Percentiles rank a stretch among this genome's conserved stretches.
These are phyloP conservation scores for Leptosphaerulina australis DNA, from an alignment of 2,329 filamentous ascomycete genomes.

Conservation along the genomic window DNA sequence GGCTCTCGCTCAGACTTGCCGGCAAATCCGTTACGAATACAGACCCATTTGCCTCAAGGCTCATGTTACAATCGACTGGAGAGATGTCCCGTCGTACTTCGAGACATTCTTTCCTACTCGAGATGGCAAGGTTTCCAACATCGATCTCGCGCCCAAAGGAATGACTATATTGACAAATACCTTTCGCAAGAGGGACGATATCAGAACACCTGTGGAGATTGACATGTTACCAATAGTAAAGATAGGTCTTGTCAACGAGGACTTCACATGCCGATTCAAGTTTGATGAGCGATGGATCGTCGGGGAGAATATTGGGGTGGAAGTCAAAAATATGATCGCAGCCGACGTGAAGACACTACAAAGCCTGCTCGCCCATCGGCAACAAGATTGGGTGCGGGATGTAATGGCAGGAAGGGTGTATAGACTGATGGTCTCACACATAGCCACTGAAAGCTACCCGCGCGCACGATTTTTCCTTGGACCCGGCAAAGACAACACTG, in stretches of 20 bases:
- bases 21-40: constrained; percentile 3
- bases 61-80: constrained; percentile 6
- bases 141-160: not conserved
- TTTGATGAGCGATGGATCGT: not conserved
- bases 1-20: not conserved
- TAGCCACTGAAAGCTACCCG: not conserved
- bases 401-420: not conserved
- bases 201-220: not conserved
- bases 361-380: not conserved
- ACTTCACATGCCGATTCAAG: not conserved
- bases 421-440: not conserved
- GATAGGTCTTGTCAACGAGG: not conserved
- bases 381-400: not conserved
- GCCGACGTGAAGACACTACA: not conserved
- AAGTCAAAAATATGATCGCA: not conserved
- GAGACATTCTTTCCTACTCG: not conserved
- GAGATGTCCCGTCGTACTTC: constrained; percentile 1
- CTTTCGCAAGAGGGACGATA: not conserved
- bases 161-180: constrained; percentile 6
- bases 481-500: not conserved
- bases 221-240: constrained; percentile 4
- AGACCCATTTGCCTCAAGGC: constrained; percentile 1
- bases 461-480: not conserved
- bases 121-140: not conserved
- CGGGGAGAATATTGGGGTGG: not conserved